Base-by-base conservation (phyloP, 208 protist species). In the Wallacemonas sp. region DNA sequence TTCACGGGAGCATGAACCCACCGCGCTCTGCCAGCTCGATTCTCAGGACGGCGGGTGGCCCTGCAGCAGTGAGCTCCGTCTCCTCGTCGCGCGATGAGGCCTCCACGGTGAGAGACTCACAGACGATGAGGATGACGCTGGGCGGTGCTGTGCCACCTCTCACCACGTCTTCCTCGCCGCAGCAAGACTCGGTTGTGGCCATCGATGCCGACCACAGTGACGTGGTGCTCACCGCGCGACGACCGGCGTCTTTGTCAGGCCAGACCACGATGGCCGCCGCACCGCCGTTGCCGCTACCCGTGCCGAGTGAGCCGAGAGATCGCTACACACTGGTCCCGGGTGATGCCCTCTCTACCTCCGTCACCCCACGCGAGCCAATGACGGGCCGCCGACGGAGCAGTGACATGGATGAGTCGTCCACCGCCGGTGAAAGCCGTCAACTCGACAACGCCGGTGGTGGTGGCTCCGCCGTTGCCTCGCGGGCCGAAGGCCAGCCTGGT, bases 221-320 rank as follows among this genome's bases (percentile, higher is more conserved):
- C n/a, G 52, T 58, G 30, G 30, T 58, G n/a, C 30, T 58, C 29
- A 43, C 52, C 16, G 52, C 52, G 14, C 52, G 52, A 3, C 26
- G 52, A 21, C 14, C 30, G 6, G 2, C 5, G 6, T 43, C 52
- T 26, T 8, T 6, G 19, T 23, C 11, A 49, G 19, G 14, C 14
- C 8, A 24, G 36, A n/a, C n/a, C n/a, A n/a, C n/a, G n/a, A n/a
- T n/a, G n/a, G n/a, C n/a, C n/a, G n/a, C n/a, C n/a, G n/a, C n/a
- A n/a, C n/a, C n/a, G n/a, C n/a, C n/a, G n/a, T n/a, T n/a, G n/a
- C n/a, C n/a, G n/a, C n/a, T n/a, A n/a, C n/a, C n/a, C n/a, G n/a
- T n/a, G n/a, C n/a, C n/a, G n/a, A n/a, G n/a, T n/a, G n/a, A 0
- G 41, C 41, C 41, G 17, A 47, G 30, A 23, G 47, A 55, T 30